Evolutionary conservation across 139 green algal genomes (phyloP).

Genomic region (Astrephomene gubernaculifera): DNA sequence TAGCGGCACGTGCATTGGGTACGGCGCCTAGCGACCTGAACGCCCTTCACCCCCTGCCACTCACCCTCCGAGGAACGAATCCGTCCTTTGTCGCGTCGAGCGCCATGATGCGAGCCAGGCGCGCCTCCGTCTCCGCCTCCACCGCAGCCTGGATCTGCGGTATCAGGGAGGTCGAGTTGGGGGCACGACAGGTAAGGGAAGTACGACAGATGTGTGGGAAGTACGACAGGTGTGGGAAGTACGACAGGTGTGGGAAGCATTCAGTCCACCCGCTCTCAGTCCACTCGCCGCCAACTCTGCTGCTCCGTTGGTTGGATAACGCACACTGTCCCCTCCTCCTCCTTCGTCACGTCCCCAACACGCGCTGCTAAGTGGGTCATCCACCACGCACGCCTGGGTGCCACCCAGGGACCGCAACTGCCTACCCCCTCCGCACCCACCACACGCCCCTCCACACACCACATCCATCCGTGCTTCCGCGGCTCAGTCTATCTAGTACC

Average conservation of each 20-base stretch:
- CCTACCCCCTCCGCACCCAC: too few species aligned
- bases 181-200: too few species aligned
- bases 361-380: too few species aligned
- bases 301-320: neutral
- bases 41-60: neutral
- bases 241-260: neutral
- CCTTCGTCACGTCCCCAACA: too few species aligned
- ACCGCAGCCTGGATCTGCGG: slow-evolving; percentile 31
- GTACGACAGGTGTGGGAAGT: neutral
- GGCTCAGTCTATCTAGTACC: neutral
- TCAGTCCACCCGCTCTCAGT: neutral
- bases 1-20: too few species aligned
- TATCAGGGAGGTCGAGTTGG: too few species aligned
- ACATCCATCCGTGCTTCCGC: too few species aligned
- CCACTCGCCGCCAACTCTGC: neutral
- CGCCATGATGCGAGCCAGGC: slow-evolving; percentile 60
- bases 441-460: too few species aligned
- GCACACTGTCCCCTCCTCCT: neutral
- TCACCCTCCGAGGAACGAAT: slow-evolving; percentile 50
- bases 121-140: slow-evolving; percentile 55
- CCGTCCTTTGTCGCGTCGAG: slow-evolving; percentile 58
- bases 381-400: too few species aligned
- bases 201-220: neutral
- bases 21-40: neutral
- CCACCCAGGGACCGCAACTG: too few species aligned